Percentiles rank a stretch among this genome's conserved stretches.
Conservation (phyloP, 768 basidiomycete species). For the Russula emetica region DNA sequence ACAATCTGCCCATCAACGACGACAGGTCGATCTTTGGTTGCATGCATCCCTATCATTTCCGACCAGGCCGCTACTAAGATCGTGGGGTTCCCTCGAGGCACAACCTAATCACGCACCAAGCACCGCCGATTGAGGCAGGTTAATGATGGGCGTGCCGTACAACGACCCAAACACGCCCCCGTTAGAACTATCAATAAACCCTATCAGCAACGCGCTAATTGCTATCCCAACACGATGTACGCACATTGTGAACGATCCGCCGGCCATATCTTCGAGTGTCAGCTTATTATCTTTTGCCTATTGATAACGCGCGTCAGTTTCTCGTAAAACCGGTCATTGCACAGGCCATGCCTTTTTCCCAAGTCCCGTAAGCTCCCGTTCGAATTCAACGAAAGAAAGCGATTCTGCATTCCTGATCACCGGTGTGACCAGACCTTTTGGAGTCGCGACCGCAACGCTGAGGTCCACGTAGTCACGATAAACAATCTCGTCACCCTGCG, state of each 20-base stretch:
- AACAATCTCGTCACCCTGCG: slow-evolving; percentile 76
- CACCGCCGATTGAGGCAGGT: slow-evolving; percentile 91
- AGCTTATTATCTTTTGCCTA: slow-evolving; percentile 89
- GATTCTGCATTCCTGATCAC: slow-evolving; percentile 87
- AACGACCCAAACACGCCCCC: slow-evolving; percentile 98
- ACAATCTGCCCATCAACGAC: slow-evolving; percentile 95
- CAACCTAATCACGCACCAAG: slow-evolving; percentile 51
- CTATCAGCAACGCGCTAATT: slow-evolving; percentile 15
- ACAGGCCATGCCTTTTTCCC: slow-evolving; percentile 68
- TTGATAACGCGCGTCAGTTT: slow-evolving; percentile 9
- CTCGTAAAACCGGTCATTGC: slow-evolving; percentile 4
- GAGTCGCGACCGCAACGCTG: slow-evolving; percentile 94
- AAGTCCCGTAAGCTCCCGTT: slow-evolving; percentile 84
- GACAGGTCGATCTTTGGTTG: slow-evolving; percentile 86
- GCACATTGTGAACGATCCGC: slow-evolving; percentile 97
- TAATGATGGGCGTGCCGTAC: slow-evolving; percentile 98
- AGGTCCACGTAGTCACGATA: slow-evolving; percentile 91
- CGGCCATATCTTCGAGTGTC: slow-evolving; percentile 96
- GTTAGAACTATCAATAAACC: slow-evolving; percentile 64
- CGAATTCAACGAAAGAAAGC: slow-evolving; percentile 86
- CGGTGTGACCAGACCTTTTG: slow-evolving; percentile 95
- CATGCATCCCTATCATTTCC: slow-evolving; percentile 69
- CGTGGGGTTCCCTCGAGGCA: slow-evolving; percentile 17
- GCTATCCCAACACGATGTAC: slow-evolving; percentile 32
- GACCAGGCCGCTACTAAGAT: background rate